Conservation (phyloP, 768 basidiomycete genomes). For the Leccinum fibrillosum region DNA sequence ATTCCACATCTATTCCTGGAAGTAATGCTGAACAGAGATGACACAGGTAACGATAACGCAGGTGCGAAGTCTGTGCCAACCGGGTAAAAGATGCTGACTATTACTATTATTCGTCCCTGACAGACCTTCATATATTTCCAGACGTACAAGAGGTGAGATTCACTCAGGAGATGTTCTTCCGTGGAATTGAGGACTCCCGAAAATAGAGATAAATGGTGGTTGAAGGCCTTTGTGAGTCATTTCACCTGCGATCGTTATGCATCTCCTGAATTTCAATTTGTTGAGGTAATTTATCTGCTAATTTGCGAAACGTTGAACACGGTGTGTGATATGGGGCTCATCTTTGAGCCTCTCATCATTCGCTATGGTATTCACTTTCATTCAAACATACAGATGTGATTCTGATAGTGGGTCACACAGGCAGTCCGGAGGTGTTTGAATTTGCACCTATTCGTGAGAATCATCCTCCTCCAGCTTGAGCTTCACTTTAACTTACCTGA, state of each 20-base stretch:
- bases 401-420: constrained; percentile 28
- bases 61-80: background rate
- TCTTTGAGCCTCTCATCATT: constrained; percentile 46
- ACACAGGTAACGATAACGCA: constrained; percentile 7
- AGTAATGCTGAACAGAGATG: background rate
- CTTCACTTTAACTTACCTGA: constrained; percentile 20
- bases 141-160: constrained; percentile 37
- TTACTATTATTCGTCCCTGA: background rate
- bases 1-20: background rate
- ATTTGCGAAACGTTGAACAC: constrained; percentile 49
- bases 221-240: constrained; percentile 42
- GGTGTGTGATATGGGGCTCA: constrained; percentile 40
- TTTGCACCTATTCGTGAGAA: constrained; percentile 1
- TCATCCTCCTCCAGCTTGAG: background rate
- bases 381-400: too few relatives aligned
- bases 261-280: background rate
- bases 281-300: constrained; percentile 41
- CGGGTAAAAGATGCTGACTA: background rate
- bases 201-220: constrained; percentile 40
- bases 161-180: background rate
- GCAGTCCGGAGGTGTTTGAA: constrained; percentile 1
- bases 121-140: constrained; percentile 48
- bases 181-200: background rate
- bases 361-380: constrained; percentile 38
- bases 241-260: background rate